These are phyloP conservation scores for Neonectria faginata DNA, from an alignment of 2,329 filamentous ascomycete species.

Conservation along the genomic window DNA sequence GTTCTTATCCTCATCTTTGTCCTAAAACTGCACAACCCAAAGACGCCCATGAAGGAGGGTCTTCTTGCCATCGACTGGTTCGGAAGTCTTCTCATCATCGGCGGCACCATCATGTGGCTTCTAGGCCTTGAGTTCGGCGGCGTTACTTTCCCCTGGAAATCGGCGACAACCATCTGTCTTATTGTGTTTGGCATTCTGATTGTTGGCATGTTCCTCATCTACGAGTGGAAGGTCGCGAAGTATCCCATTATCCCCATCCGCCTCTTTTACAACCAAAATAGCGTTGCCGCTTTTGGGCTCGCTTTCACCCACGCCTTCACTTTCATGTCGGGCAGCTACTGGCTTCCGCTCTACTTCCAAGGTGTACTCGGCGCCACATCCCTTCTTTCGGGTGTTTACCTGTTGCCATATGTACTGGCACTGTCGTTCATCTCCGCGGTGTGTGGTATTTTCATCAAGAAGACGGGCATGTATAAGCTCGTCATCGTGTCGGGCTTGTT, in stretches of 20 bases:
- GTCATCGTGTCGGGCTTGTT: constrained; percentile 69
- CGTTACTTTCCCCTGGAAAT: constrained; percentile 79
- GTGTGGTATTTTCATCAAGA: constrained; percentile 68
- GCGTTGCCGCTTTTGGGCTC: constrained; percentile 72
- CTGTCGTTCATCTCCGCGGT: constrained; percentile 72
- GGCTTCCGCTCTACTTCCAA: constrained; percentile 88
- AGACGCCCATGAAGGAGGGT: constrained; percentile 71
- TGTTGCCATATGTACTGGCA: constrained; percentile 76
- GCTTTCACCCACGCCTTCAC: constrained; percentile 81
- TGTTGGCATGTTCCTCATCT: constrained; percentile 74
- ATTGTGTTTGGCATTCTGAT: constrained; percentile 77
- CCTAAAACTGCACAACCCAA: constrained; percentile 75
- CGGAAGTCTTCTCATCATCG: constrained; percentile 71
- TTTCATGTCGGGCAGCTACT: constrained; percentile 84
- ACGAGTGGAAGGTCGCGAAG: constrained; percentile 78
- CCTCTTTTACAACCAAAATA: constrained; percentile 75
- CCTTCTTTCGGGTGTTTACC: constrained; percentile 78
- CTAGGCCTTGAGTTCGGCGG: constrained; percentile 89
- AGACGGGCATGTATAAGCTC: constrained; percentile 74
- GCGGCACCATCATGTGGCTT: constrained; percentile 86
- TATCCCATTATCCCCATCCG: constrained; percentile 83
- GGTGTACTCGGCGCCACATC: constrained; percentile 76
- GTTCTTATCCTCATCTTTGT: constrained; percentile 68
- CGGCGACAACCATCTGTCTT: constrained; percentile 79
- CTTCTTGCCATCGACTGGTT: constrained; percentile 72